A percentile compares a stretch with the other conserved stretches of the same genome.
phyloP scores from a whole-genome alignment of 139 green algal species.

The Chlorella ohadii region DNA sequence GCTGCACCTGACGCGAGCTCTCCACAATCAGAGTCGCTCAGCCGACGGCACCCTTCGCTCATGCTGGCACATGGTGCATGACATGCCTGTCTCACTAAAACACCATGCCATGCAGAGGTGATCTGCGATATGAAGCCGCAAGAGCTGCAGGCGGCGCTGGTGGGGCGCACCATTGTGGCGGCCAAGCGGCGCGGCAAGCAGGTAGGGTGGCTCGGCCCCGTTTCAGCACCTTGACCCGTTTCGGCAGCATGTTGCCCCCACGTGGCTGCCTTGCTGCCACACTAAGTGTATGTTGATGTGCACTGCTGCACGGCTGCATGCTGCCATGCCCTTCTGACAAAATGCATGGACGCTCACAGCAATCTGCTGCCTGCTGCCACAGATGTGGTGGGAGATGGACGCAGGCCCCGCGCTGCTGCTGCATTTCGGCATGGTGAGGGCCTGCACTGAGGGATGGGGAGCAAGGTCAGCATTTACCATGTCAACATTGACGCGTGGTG shows the following conservation, averaged over 20 bases:
- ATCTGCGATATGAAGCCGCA: conserved; percentile 51
- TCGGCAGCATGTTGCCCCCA: too few relatives aligned
- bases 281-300: too few relatives aligned
- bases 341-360: too few relatives aligned
- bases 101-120: conserved; percentile 59
- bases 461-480: too few relatives aligned
- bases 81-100: too few relatives aligned
- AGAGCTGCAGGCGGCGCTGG: conserved; percentile 56
- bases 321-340: background rate
- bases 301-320: too few relatives aligned
- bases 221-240: too few relatives aligned
- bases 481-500: too few relatives aligned
- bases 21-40: too few relatives aligned
- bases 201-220: background rate
- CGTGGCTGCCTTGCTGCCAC: too few relatives aligned
- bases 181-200: conserved; percentile 78
- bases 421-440: conserved; percentile 77
- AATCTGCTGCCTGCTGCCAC: background rate
- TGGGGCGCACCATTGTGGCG: conserved; percentile 42
- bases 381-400: conserved; percentile 81
- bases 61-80: background rate
- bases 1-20: too few relatives aligned
- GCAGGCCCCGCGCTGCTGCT: conserved; percentile 59
- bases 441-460: too few relatives aligned
- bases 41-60: background rate